A percentile compares a stretch with the other conserved stretches of the same genome.
Evolutionary conservation across 768 basidiomycete genomes (phyloP).

Genomic region (Lanmaoa pseudosensibilis): DNA sequence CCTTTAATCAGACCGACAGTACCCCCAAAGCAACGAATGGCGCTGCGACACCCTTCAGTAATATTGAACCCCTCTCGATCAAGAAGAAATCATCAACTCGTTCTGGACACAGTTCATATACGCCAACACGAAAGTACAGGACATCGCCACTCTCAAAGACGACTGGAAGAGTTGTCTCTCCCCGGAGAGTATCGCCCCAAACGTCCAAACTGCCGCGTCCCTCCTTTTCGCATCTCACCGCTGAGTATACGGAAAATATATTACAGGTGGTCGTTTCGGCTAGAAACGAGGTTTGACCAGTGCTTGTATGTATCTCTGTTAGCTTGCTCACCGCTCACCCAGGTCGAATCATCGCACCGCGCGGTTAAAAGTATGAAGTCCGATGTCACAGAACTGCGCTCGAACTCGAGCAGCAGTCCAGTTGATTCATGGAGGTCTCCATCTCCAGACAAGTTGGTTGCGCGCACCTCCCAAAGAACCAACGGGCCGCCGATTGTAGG

Average conservation of each 20-base stretch:
- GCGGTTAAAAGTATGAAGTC: constrained; percentile 74
- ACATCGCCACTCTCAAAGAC: constrained; percentile 54
- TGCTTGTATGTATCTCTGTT: neutral
- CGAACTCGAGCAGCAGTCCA: constrained; percentile 17
- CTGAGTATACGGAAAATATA: constrained; percentile 46
- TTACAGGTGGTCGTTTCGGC: constrained; percentile 52
- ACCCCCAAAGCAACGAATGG: constrained; percentile 47
- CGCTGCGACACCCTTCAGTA: constrained; percentile 38
- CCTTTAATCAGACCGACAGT: constrained; percentile 49
- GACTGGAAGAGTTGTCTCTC: constrained; percentile 45
- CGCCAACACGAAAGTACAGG: constrained; percentile 40
- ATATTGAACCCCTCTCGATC: constrained; percentile 77
- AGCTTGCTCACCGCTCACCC: neutral
- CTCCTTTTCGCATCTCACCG: constrained; percentile 25
- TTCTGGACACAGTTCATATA: constrained; percentile 38
- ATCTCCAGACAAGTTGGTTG: constrained; percentile 55
- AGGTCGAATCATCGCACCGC: constrained; percentile 73
- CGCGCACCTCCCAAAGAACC: constrained; percentile 47
- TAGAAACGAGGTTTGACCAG: constrained; percentile 57
- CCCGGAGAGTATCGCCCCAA: constrained; percentile 57
- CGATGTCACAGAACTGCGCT: constrained; percentile 52
- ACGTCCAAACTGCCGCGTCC: constrained; percentile 36
- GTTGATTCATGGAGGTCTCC: constrained; percentile 46
- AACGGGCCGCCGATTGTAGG: constrained; percentile 44
- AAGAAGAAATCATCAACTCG: constrained; percentile 79